These are phyloP conservation scores for Dactylellina parvicollis DNA, from an alignment of 2,329 filamentous ascomycete species.

Conservation along the genomic window DNA sequence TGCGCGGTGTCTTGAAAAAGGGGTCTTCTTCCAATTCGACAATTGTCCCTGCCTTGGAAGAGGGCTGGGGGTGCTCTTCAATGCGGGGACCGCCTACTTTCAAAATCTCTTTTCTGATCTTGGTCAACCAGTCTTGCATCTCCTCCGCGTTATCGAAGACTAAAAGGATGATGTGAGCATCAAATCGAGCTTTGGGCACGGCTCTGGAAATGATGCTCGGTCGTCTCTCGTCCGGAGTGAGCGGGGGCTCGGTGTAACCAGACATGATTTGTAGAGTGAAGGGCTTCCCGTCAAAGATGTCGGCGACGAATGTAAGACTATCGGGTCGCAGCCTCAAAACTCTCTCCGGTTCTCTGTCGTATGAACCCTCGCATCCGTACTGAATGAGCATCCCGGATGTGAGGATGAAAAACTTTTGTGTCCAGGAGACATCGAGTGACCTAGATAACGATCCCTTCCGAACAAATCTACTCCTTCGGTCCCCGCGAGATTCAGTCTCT, in stretches of 20 bases:
- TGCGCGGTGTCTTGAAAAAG: conserved; percentile 24
- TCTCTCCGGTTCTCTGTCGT: conserved; percentile 50
- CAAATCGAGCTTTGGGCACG: conserved; percentile 39
- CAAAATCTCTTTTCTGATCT: conserved; percentile 48
- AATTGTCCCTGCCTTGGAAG: conserved; percentile 39
- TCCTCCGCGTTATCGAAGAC: conserved; percentile 52
- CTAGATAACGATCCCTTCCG: conserved; percentile 42
- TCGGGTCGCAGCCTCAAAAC: conserved; percentile 41
- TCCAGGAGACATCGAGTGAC: conserved; percentile 36
- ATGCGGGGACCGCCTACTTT: conserved; percentile 34
- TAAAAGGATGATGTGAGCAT: conserved; percentile 43
- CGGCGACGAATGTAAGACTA: conserved; percentile 42
- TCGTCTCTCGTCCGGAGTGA: conserved; percentile 45
- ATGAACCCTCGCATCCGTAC: conserved; percentile 46
- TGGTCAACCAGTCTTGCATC: conserved; percentile 51
- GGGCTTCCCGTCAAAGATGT: conserved; percentile 52
- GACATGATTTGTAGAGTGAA: conserved; percentile 48
- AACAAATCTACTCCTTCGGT: conserved; percentile 46
- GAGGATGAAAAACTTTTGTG: conserved; percentile 46
- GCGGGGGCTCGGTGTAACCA: conserved; percentile 29
- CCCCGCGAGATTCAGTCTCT: conserved; percentile 33
- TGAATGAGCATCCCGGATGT: conserved; percentile 37
- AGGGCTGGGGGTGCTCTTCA: conserved; percentile 35
- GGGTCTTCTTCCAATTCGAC: conserved; percentile 37
- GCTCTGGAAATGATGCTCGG: conserved; percentile 43